These are phyloP conservation scores for Vanderwaltozyma verrucispora DNA, from an alignment of 805 yeast genomes.

Conservation along the genomic window DNA sequence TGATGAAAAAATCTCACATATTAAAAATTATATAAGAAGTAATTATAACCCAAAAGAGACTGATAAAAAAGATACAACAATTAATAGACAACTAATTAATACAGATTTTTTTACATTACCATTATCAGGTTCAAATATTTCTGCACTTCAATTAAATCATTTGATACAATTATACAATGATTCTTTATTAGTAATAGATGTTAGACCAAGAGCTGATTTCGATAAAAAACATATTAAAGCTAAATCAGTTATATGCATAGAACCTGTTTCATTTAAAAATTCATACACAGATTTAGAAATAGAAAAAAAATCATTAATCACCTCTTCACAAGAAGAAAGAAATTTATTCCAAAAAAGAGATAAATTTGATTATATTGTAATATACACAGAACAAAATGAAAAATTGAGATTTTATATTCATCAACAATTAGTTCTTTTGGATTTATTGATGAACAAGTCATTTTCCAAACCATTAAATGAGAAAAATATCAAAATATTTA, in stretches of 20 bases:
- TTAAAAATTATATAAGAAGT: slow-evolving; percentile 18
- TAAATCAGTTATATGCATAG: slow-evolving; percentile 57
- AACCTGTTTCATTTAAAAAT: slow-evolving; percentile 50
- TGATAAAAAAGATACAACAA: background rate
- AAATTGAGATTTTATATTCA: slow-evolving; percentile 11
- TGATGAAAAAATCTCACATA: slow-evolving; percentile 21
- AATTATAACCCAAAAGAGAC: slow-evolving; percentile 5
- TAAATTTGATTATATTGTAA: slow-evolving; percentile 50
- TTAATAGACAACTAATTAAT: background rate
- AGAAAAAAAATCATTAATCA: slow-evolving; percentile 47
- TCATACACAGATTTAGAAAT: slow-evolving; percentile 53
- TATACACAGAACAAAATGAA: slow-evolving; percentile 32
- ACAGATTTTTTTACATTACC: slow-evolving; percentile 2
- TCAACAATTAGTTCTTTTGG: slow-evolving; percentile 15
- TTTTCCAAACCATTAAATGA: slow-evolving; percentile 20
- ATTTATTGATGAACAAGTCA: slow-evolving; percentile 19
- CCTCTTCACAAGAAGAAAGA: slow-evolving; percentile 48
- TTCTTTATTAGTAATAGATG: slow-evolving; percentile 54
- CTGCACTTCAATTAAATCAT: slow-evolving; percentile 7
- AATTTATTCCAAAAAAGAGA: slow-evolving; percentile 42
- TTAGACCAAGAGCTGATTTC: slow-evolving; percentile 51
- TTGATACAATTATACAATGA: slow-evolving; percentile 7
- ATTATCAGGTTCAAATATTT: slow-evolving; percentile 6
- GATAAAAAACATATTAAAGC: slow-evolving; percentile 53
- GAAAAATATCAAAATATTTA: slow-evolving; percentile 9